A percentile compares a stretch with the other conserved stretches of the same genome.
These are phyloP conservation scores for Penicillium parvum DNA, from an alignment of 495 filamentous ascomycete genomes.

Conservation along the genomic window DNA sequence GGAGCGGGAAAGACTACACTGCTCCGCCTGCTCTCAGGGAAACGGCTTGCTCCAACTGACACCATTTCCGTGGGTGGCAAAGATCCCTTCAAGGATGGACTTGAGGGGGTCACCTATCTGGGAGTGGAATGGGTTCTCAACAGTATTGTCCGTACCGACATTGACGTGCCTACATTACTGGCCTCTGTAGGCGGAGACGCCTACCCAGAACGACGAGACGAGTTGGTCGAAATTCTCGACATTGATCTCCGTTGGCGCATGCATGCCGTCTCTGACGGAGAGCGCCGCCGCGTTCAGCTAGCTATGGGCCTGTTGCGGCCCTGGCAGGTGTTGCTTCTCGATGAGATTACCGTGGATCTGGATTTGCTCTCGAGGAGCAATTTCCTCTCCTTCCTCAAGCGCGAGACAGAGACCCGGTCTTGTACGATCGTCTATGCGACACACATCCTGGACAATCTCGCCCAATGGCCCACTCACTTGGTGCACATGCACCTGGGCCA, in stretches of 20 bases:
- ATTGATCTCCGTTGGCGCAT: slow-evolving; percentile 91
- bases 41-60: slow-evolving; percentile 74
- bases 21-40: slow-evolving; percentile 84
- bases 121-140: slow-evolving; percentile 99
- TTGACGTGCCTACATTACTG: slow-evolving; percentile 82
- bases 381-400: slow-evolving; percentile 82
- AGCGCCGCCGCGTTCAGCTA: slow-evolving; percentile 85
- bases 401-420: slow-evolving; percentile 72
- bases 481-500: slow-evolving; percentile 88
- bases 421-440: slow-evolving; percentile 98
- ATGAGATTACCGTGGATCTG: slow-evolving; percentile 97
- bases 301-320: slow-evolving; percentile 95
- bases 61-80: slow-evolving; percentile 71
- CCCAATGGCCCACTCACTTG: slow-evolving; percentile 89
- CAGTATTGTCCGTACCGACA: slow-evolving; percentile 90
- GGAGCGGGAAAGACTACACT: slow-evolving; percentile 97
- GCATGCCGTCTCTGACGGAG: slow-evolving; percentile 90
- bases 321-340: slow-evolving; percentile 84
- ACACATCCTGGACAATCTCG: slow-evolving; percentile 91
- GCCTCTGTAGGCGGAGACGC: slow-evolving; percentile 78
- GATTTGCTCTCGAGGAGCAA: slow-evolving; percentile 78
- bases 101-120: slow-evolving; percentile 94
- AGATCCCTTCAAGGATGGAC: slow-evolving; percentile 83
- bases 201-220: slow-evolving; percentile 76
- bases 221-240: slow-evolving; percentile 83